phyloP scores from a whole-genome alignment of 2,329 filamentous ascomycete species.

The Diplodia sapinea region DNA sequence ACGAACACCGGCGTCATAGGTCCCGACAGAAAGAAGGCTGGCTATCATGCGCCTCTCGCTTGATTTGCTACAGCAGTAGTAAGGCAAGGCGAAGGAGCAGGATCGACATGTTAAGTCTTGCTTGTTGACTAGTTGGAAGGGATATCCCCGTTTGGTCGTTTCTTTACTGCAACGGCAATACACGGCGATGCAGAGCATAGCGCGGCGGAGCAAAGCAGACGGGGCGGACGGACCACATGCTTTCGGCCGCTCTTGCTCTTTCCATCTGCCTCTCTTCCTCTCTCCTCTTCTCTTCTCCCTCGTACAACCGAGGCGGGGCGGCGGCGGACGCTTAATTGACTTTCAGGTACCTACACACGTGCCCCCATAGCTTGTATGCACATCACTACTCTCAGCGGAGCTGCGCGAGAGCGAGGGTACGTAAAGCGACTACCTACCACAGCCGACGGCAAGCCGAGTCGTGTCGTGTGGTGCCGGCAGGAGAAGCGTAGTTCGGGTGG shows the following conservation, averaged over 20 bases:
- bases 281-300: background rate
- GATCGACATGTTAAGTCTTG: background rate
- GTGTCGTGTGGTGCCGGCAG: background rate
- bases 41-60: background rate
- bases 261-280: background rate
- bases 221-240: background rate
- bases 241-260: background rate
- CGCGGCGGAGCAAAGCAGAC: background rate
- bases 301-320: background rate
- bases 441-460: background rate
- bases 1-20: background rate
- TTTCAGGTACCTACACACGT: background rate
- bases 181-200: no score
- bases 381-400: background rate
- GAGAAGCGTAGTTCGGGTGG: background rate
- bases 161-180: background rate
- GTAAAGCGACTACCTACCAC: background rate
- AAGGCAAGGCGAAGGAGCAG: background rate
- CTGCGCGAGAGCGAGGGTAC: background rate
- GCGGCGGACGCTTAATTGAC: background rate
- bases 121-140: background rate
- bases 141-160: background rate
- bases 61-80: no score
- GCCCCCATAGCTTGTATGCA: background rate
- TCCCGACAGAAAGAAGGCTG: background rate